These are phyloP conservation scores for Termitomyces eurrhizus DNA, from an alignment of 768 basidiomycete genomes.

Conservation along the genomic window DNA sequence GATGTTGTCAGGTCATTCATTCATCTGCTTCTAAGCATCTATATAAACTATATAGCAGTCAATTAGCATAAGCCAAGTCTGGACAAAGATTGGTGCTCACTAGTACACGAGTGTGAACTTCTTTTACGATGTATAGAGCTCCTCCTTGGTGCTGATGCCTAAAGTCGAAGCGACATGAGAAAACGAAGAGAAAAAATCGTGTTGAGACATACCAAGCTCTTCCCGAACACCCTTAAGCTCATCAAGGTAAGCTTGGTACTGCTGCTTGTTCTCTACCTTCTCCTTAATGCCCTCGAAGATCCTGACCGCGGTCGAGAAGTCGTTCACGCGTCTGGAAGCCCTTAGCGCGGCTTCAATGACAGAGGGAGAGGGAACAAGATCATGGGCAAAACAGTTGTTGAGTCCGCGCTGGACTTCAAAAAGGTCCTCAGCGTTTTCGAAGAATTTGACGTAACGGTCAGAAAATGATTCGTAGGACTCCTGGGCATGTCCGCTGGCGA, in stretches of 20 bases:
- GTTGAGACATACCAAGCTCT: conserved; percentile 73
- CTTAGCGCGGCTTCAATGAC: conserved; percentile 87
- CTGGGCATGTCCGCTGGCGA: conserved; percentile 63
- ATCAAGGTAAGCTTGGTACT: conserved; percentile 90
- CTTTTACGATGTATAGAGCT: conserved; percentile 38
- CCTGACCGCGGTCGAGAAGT: conserved; percentile 95
- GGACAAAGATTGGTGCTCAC: neutral
- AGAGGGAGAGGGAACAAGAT: conserved; percentile 82
- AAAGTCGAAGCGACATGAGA: neutral
- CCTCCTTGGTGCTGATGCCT: conserved; percentile 42
- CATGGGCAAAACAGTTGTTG: conserved; percentile 99
- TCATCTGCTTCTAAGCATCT: conserved; percentile 15
- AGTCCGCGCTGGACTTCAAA: conserved; percentile 99
- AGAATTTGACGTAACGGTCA: conserved; percentile 90
- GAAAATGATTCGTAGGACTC: conserved; percentile 95
- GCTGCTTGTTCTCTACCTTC: conserved; percentile 96
- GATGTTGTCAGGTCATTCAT: conserved; percentile 9
- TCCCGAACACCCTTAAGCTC: conserved; percentile 86
- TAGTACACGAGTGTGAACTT: conserved; percentile 11
- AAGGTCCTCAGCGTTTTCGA: conserved; percentile 88
- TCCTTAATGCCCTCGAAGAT: conserved; percentile 95
- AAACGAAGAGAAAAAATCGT: neutral
- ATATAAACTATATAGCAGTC: conserved; percentile 10
- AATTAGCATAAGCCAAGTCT: neutral
- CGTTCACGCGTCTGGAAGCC: conserved; percentile 88